Evolutionary conservation across 345 rosid genomes (phyloP).

Genomic region (Syzygium jambos): DNA sequence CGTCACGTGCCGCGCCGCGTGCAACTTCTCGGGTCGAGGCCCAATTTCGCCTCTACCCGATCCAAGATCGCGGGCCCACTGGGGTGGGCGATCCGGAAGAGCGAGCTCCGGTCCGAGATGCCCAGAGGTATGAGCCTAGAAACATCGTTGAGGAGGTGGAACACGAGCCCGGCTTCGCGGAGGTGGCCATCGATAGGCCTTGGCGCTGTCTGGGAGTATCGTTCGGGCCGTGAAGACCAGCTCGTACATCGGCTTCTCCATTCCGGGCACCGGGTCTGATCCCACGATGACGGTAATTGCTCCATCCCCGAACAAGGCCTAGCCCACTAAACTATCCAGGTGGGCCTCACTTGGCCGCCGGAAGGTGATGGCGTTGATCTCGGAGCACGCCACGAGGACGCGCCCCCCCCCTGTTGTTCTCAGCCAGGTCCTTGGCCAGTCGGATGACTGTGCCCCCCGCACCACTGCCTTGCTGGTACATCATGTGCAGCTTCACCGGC

Average conservation of each 20-base stretch:
- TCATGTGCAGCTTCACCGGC: conserved; percentile 27
- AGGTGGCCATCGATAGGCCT: conserved; percentile 30
- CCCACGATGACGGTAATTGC: conserved; percentile 26
- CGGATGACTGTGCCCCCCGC: conserved; percentile 25
- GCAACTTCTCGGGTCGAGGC: conserved; percentile 17
- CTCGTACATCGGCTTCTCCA: conserved; percentile 26
- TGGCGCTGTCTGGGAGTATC: conserved; percentile 22
- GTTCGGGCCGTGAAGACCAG: conserved; percentile 27
- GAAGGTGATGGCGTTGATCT: conserved; percentile 18
- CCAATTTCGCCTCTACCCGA: conserved; percentile 16
- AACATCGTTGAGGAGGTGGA: conserved; percentile 29
- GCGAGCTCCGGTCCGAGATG: conserved; percentile 33
- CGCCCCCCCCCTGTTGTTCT: conserved; percentile 26
- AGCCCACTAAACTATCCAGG: conserved; percentile 30
- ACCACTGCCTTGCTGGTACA: conserved; percentile 31
- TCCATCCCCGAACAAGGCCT: conserved; percentile 31
- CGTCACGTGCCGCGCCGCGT: conserved; percentile 11
- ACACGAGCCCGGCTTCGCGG: conserved; percentile 25
- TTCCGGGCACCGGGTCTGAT: conserved; percentile 7
- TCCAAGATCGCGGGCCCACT: conserved; percentile 34
- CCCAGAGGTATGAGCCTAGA: conserved; percentile 24
- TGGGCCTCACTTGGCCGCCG: conserved; percentile 28
- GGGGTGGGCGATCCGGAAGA: conserved; percentile 29
- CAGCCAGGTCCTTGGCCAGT: conserved; percentile 30
- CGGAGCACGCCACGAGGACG: conserved; percentile 29